phyloP scores from a whole-genome alignment of 257 asterid genomes.

The Coffea canephora region DNA sequence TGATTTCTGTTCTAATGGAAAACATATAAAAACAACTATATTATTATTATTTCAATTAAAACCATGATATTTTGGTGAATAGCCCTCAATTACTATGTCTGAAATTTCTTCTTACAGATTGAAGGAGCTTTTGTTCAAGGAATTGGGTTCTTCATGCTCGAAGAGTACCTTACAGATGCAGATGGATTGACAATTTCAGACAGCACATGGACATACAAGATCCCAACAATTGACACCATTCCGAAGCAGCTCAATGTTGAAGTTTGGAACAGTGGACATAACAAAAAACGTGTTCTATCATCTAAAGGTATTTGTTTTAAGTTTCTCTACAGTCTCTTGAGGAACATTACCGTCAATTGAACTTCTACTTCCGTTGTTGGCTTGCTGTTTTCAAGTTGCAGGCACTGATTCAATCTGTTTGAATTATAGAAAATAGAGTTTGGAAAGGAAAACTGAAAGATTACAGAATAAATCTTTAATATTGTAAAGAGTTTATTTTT shows the following conservation, averaged over 20 bases:
- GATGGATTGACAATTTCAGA: slow-evolving; percentile 54
- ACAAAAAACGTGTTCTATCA: slow-evolving; percentile 63
- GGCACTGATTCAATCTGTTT: neutral
- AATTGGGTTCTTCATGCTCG: slow-evolving; percentile 77
- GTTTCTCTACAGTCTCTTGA: neutral
- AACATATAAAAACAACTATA: too few relatives aligned
- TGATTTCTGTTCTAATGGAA: too few relatives aligned
- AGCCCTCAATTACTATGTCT: neutral
- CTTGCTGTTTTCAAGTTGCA: neutral
- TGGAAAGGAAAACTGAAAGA: neutral
- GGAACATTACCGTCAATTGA: neutral
- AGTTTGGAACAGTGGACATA: slow-evolving; percentile 60
- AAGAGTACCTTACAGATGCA: slow-evolving; percentile 57
- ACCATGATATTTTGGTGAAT: too few relatives aligned
- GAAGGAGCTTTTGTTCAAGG: slow-evolving; percentile 94
- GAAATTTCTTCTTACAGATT: slow-evolving; percentile 37
- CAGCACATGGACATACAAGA: slow-evolving; percentile 78
- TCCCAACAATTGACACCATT: slow-evolving; percentile 76
- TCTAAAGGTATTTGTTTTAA: slow-evolving; percentile 54
- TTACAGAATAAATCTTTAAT: too few relatives aligned
- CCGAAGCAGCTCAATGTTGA: slow-evolving; percentile 64
- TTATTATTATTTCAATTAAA: too few relatives aligned
- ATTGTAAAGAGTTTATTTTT: too few relatives aligned
- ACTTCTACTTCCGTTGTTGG: neutral
- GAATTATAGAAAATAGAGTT: neutral